These are phyloP conservation scores for Leccinum uliginosum DNA, from an alignment of 768 basidiomycete genomes.

Conservation along the genomic window DNA sequence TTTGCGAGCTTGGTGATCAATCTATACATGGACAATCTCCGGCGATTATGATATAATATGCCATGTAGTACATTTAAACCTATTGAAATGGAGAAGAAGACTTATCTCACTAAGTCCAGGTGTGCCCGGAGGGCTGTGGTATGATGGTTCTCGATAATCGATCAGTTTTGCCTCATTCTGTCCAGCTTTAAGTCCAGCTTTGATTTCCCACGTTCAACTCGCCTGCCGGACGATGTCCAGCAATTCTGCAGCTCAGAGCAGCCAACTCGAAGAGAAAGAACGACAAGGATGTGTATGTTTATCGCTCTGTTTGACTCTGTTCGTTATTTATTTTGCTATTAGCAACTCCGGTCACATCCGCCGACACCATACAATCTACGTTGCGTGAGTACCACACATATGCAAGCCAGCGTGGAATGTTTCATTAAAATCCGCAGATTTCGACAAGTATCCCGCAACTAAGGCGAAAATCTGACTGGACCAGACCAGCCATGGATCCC, in stretches of 20 bases:
- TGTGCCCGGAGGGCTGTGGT: too few relatives aligned
- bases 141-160: too few relatives aligned
- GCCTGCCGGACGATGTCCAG: neutral
- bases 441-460: neutral
- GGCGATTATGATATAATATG: too few relatives aligned
- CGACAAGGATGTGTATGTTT: neutral
- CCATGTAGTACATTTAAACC: too few relatives aligned
- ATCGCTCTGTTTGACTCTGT: neutral
- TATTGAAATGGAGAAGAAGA: too few relatives aligned
- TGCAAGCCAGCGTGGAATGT: neutral
- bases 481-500: neutral
- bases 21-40: too few relatives aligned
- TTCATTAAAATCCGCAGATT: neutral
- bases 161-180: too few relatives aligned
- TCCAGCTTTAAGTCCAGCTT: too few relatives aligned
- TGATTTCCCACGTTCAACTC: neutral
- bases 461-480: constrained; percentile 1
- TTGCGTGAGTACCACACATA: neutral
- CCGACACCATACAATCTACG: neutral
- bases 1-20: too few relatives aligned
- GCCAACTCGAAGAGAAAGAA: neutral
- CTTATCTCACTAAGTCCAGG: too few relatives aligned
- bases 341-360: neutral
- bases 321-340: neutral
- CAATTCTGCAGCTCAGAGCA: neutral